These are phyloP conservation scores for Nicotiana obtusifolia DNA, from an alignment of 257 asterid species.

Conservation along the genomic window DNA sequence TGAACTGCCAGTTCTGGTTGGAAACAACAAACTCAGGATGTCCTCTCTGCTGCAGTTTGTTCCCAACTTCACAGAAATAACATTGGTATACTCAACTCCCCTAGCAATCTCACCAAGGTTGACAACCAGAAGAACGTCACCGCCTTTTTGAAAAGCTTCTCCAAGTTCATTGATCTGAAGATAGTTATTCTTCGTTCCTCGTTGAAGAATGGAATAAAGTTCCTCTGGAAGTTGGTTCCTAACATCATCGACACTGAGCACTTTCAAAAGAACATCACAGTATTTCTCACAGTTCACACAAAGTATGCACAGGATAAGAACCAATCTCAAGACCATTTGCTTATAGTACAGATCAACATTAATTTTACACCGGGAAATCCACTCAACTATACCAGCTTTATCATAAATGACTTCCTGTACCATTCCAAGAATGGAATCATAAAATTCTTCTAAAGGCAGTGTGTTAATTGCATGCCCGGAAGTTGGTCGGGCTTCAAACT, in stretches of 20 bases:
- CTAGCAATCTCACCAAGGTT: constrained; percentile 1
- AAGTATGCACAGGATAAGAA: constrained; percentile 33
- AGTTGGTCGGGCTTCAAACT: constrained; percentile 14
- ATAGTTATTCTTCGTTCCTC: neutral
- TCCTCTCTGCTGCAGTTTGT: constrained; percentile 21
- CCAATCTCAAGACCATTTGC: constrained; percentile 37
- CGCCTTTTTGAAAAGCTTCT: constrained; percentile 38
- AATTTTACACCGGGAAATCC: constrained; percentile 32
- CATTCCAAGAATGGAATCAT: constrained; percentile 13
- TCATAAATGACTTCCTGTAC: constrained; percentile 18
- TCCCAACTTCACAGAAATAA: constrained; percentile 25
- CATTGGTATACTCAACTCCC: constrained; percentile 16
- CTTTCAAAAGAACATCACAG: neutral
- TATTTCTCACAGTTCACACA: constrained; percentile 35
- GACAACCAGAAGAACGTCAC: constrained; percentile 44
- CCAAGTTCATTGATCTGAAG: constrained; percentile 14
- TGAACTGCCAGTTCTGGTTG: neutral
- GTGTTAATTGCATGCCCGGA: neutral
- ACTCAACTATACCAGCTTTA: constrained; percentile 4
- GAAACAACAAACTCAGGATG: constrained; percentile 27
- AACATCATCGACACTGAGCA: constrained; percentile 10
- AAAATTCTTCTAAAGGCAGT: neutral
- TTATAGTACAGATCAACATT: constrained; percentile 21
- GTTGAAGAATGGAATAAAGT: constrained; percentile 23
- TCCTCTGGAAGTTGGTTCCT: constrained; percentile 24